A percentile compares a stretch with the other conserved stretches of the same genome.
phyloP scores from a whole-genome alignment of 2,329 filamentous ascomycete genomes.

The Pseudogymnoascus sp. region DNA sequence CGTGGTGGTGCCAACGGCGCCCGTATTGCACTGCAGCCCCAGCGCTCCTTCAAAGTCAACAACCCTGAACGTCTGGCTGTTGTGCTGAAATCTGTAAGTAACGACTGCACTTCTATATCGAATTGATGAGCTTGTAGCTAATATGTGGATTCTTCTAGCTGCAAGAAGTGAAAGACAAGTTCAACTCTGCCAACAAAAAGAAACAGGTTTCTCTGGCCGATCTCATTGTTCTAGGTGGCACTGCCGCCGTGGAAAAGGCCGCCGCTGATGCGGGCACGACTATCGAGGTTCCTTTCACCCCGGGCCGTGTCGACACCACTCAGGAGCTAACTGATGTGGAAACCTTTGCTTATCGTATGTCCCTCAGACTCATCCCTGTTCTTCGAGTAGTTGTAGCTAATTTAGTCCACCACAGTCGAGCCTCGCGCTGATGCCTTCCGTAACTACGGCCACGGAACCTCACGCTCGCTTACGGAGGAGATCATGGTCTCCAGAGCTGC shows the following conservation, averaged over 20 bases:
- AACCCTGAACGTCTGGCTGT: constrained; percentile 39
- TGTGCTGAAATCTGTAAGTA: constrained; percentile 9
- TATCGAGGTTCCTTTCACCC: constrained; percentile 43
- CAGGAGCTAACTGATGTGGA: constrained; percentile 47
- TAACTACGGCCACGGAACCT: constrained; percentile 46
- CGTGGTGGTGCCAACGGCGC: constrained; percentile 52
- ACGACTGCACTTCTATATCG: neutral
- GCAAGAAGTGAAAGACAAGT: constrained; percentile 34
- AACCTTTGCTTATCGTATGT: constrained; percentile 38
- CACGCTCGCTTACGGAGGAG: constrained; percentile 44
- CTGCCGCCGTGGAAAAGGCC: constrained; percentile 48
- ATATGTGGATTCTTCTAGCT: neutral
- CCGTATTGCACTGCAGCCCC: constrained; percentile 47
- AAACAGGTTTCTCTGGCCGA: constrained; percentile 54
- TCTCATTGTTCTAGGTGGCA: constrained; percentile 49
- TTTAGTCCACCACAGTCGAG: constrained; percentile 30
- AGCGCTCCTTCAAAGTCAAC: constrained; percentile 49
- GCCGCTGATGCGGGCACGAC: constrained; percentile 27
- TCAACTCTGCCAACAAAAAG: constrained; percentile 40
- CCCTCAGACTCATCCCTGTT: neutral
- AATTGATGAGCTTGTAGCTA: neutral
- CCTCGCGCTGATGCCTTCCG: constrained; percentile 50
- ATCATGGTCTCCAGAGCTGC: constrained; percentile 50
- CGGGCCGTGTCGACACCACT: constrained; percentile 48
- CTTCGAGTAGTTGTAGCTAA: neutral